phyloP scores from a whole-genome alignment of 2,329 filamentous ascomycete genomes.

The Paramyrothecium sp. region DNA sequence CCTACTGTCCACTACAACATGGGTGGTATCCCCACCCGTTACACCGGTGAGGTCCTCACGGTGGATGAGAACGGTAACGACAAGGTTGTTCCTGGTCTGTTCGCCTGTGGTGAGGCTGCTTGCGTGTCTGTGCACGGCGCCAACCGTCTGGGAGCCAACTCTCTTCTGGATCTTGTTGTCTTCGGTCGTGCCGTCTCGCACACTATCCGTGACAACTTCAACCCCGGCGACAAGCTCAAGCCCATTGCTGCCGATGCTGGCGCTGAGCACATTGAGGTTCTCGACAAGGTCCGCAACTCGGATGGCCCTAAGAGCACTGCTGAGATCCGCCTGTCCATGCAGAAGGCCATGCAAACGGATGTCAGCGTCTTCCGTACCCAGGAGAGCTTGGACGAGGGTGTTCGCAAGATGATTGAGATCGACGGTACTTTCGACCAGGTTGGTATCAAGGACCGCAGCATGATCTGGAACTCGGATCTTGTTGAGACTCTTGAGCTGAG shows the following conservation, averaged over 20 bases:
- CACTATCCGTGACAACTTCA: slow-evolving; percentile 93
- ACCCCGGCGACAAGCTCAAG: slow-evolving; percentile 76
- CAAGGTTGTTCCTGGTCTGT: slow-evolving; percentile 90
- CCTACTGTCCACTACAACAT: slow-evolving; percentile 99
- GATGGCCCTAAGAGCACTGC: slow-evolving; percentile 83
- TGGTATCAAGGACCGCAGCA: slow-evolving; percentile 95
- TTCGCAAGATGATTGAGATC: slow-evolving; percentile 80
- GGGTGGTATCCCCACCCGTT: slow-evolving; percentile 97
- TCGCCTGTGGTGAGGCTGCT: slow-evolving; percentile 94
- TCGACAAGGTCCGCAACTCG: slow-evolving; percentile 83
- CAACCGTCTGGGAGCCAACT: slow-evolving; percentile 97
- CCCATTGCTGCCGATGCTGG: slow-evolving; percentile 82
- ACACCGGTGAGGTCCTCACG: slow-evolving; percentile 93
- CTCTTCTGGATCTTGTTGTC: slow-evolving; percentile 93
- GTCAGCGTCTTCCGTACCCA: slow-evolving; percentile 96
- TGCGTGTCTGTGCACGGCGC: slow-evolving; percentile 98
- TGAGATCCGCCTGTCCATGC: slow-evolving; percentile 88
- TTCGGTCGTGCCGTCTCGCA: slow-evolving; percentile 97
- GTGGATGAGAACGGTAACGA: slow-evolving; percentile 84
- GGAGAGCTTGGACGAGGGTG: slow-evolving; percentile 90
- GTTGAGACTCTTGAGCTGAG: slow-evolving; percentile 94
- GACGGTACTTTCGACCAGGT: slow-evolving; percentile 79
- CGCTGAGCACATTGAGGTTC: slow-evolving; percentile 79
- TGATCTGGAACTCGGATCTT: slow-evolving; percentile 99
- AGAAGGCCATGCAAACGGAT: slow-evolving; percentile 97